Conservation (phyloP, 1,284 basidiomycete species). For the Marasmius sp. region DNA sequence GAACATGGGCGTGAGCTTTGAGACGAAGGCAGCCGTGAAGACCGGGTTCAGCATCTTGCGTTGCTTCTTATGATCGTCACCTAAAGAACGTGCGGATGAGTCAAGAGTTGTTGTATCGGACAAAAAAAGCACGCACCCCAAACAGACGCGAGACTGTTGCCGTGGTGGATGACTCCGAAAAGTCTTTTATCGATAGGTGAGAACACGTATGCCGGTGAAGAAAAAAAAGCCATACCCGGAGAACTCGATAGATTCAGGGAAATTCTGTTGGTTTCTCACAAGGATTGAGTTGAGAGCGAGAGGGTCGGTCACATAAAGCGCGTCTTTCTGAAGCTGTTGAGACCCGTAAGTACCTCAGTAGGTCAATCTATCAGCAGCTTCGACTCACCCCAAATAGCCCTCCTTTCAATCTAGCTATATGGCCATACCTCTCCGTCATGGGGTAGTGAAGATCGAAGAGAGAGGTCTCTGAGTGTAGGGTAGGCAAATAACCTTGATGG, state of each 20-base stretch:
- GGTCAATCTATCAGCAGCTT: background rate
- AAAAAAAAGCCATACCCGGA: slow-evolving; percentile 4
- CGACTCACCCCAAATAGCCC: slow-evolving; percentile 20
- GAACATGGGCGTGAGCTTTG: slow-evolving; percentile 32
- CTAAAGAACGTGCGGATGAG: slow-evolving; percentile 11
- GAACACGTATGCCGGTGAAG: too few relatives aligned
- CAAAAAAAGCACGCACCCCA: background rate
- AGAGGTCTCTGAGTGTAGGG: slow-evolving; percentile 21
- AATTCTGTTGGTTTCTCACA: slow-evolving; percentile 21
- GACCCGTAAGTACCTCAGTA: background rate
- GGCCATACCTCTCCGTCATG: slow-evolving; percentile 24
- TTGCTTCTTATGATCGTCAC: slow-evolving; percentile 29
- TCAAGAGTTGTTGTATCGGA: background rate
- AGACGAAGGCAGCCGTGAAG: slow-evolving; percentile 30
- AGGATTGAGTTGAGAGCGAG: slow-evolving; percentile 24
- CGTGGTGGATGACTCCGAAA: background rate
- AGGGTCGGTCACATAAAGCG: slow-evolving; percentile 26
- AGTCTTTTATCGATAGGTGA: slow-evolving; percentile 1
- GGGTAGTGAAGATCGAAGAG: slow-evolving; percentile 17
- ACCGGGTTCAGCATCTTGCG: slow-evolving; percentile 32
- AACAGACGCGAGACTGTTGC: background rate
- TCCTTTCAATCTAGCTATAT: slow-evolving; percentile 22
- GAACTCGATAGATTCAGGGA: slow-evolving; percentile 22
- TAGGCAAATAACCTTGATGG: slow-evolving; percentile 19
- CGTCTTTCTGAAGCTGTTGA: slow-evolving; percentile 14